Evolutionary conservation across 306 rosid species (phyloP), one percentile per base, ranked within the genome.

Genomic region (Fagus crenata): DNA sequence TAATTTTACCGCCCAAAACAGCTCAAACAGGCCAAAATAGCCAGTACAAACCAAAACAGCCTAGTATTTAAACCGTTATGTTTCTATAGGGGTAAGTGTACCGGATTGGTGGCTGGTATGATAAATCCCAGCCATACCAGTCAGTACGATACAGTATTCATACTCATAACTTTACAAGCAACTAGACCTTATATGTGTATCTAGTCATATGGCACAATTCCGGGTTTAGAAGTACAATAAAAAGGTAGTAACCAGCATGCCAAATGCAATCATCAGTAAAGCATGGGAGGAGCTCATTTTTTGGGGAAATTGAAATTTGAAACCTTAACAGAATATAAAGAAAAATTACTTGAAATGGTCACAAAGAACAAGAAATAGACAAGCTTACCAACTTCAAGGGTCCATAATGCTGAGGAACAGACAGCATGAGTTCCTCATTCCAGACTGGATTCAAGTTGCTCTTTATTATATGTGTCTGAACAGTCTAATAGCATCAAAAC

Each of bases 401-500:
- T 78, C 99, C 98, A 77, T 39, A 96, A 51, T 56, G 54, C 77
- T 89, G 91, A 35, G 99, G 99, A 81, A 96, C 97, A 59, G 98
- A 96, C 71, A 96, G 89, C 98, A 90, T 96, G 82, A 85, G 93
- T 71, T 96, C 99, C 86, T 92, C 98, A 83, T 96, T 89, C 99
- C 99, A 96, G 73, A 96, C 96, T 35, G 99, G 99, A 79, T 96
- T 96, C 91, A 96, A 87, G 90, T 96, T 92, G 82, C 99, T 96
- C 71, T 55, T 81, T 2, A 82, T 1, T 68, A 92, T 77, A 56
- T 64, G 71, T 53, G 99, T 89, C 87, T 87, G 99, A 65, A 76
- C 85, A 71, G 88, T 92, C 99, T 96, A 84, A 60, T 60, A 51
- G 73, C 68, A 78, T 63, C 65, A 58, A 60, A 67, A 82, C 37